Percentiles rank a stretch among this genome's conserved stretches.
phyloP scores from a whole-genome alignment of 2,329 filamentous ascomycete species.

The Fusarium pininemorale region DNA sequence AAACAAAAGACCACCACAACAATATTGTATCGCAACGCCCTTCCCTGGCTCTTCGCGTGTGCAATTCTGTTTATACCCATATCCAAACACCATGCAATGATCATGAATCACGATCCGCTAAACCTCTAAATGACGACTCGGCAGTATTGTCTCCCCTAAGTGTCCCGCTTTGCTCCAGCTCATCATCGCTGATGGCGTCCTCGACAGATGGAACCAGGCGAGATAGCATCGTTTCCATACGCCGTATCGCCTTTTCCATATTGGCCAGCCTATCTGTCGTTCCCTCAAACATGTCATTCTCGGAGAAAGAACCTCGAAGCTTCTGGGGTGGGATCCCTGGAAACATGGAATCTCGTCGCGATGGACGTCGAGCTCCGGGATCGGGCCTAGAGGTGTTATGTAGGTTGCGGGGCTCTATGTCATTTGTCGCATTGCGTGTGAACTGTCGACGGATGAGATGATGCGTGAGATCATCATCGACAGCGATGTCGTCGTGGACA shows the following conservation, averaged over 20 bases:
- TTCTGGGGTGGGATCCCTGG: slow-evolving; percentile 58
- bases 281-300: slow-evolving; percentile 56
- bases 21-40: not conserved
- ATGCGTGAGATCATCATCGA: slow-evolving; percentile 66
- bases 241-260: slow-evolving; percentile 60
- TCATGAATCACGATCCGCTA: slow-evolving; percentile 8
- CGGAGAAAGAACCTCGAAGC: slow-evolving; percentile 59
- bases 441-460: slow-evolving; percentile 68
- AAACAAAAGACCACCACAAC: not conserved
- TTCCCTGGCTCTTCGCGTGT: not conserved
- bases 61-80: not conserved
- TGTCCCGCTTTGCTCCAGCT: slow-evolving; percentile 44
- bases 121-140: slow-evolving; percentile 44
- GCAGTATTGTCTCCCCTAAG: slow-evolving; percentile 42
- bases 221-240: slow-evolving; percentile 59
- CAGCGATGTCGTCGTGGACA: slow-evolving; percentile 64
- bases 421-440: slow-evolving; percentile 55
- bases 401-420: slow-evolving; percentile 4
- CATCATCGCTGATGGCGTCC: slow-evolving; percentile 39
- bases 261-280: slow-evolving; percentile 56
- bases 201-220: slow-evolving; percentile 49
- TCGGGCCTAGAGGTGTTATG: slow-evolving; percentile 42
- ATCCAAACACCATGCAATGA: slow-evolving; percentile 9
- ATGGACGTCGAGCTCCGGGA: slow-evolving; percentile 45
- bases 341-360: slow-evolving; percentile 66